Evolutionary conservation across 192 early-diverging fungal genomes (phyloP), one percentile per base, ranked within the genome.

Genomic region (Backusella australiensis): DNA sequence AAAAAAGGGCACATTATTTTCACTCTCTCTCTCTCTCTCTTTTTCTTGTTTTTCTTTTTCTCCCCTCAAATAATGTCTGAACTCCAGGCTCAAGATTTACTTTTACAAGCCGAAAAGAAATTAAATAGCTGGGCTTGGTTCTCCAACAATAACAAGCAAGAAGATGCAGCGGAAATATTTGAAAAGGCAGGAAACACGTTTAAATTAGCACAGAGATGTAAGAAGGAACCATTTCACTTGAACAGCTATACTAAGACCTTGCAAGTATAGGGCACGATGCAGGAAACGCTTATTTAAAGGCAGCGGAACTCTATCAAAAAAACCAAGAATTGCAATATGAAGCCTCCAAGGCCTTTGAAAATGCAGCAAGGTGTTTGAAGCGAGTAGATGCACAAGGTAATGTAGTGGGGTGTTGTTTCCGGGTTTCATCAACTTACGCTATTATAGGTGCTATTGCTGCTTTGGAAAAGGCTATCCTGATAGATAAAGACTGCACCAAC

Each of bases 111-210:
- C 17, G 89, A 92, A 78, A 93, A 91, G 78, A 90, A 86, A 76
- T 88, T 90, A 34, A 84, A 83, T 19, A 81, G 89, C 17, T 93
- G 91, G 89, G 23, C 67, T 9, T 85, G 86, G 75, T 91, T 91
- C 77, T 86, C 90, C 3, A 59, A 26, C 7, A 88, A 88, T 0
- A 94, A 93, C 77, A 98, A 97, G 78, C 90, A 92, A 72, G 96
- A 98, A 46, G 96, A 99, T 75, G 96, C 97, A 12, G 90, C 92
- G 34, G 97, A 99, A 53, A 88, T 98, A 52, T 99, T 93, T 83
- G 88, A 85, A 78, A 91, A 94, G 75, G 97, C 97, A 12, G 94
- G 89, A 34, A 98, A 97, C 85, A 88, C 91, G 44, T 99, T 95
- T 89, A 97, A 97, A 83, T 83, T 97, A n/a, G 89, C 89, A 69